phyloP scores from a whole-genome alignment of 2,329 filamentous ascomycete genomes.

The Corinectria fuckeliana region DNA sequence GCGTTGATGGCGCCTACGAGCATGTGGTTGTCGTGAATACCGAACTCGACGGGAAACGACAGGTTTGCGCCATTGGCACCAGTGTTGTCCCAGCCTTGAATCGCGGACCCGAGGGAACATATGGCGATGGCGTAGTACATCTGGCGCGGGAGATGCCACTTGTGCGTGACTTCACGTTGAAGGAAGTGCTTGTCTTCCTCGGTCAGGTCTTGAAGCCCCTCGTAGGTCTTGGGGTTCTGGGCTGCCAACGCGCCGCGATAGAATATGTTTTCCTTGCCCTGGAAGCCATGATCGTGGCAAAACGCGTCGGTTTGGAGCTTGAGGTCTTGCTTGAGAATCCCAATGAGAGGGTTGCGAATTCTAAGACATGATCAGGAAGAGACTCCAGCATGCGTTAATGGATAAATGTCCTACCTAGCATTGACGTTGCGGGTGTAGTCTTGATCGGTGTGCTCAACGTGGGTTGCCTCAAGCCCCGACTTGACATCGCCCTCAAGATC shows the following conservation, averaged over 20 bases:
- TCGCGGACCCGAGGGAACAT: conserved; percentile 40
- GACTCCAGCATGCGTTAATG: neutral
- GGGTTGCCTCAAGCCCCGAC: neutral
- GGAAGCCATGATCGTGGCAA: conserved; percentile 37
- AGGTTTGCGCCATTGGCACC: conserved; percentile 50
- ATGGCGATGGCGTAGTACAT: conserved; percentile 40
- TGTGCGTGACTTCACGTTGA: conserved; percentile 35
- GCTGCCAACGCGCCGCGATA: conserved; percentile 40
- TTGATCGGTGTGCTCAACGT: conserved; percentile 28
- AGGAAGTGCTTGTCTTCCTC: conserved; percentile 34
- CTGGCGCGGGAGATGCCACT: conserved; percentile 37
- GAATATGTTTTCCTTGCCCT: conserved; percentile 37
- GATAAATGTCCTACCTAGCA: conserved; percentile 34
- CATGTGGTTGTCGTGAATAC: conserved; percentile 50
- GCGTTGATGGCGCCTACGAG: conserved; percentile 65
- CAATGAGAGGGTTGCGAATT: conserved; percentile 38
- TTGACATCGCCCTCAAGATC: conserved; percentile 35
- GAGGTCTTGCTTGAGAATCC: conserved; percentile 33
- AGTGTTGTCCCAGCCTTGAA: conserved; percentile 54
- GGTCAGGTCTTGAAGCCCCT: conserved; percentile 32
- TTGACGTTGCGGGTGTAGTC: conserved; percentile 42
- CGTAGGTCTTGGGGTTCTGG: conserved; percentile 31
- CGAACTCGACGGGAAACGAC: conserved; percentile 46
- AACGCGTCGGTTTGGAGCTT: conserved; percentile 32
- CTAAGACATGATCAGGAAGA: conserved; percentile 14